Percentiles rank a stretch among this genome's conserved stretches.
phyloP scores from a whole-genome alignment of 1,284 basidiomycete species.

The Vanrija humicola region DNA sequence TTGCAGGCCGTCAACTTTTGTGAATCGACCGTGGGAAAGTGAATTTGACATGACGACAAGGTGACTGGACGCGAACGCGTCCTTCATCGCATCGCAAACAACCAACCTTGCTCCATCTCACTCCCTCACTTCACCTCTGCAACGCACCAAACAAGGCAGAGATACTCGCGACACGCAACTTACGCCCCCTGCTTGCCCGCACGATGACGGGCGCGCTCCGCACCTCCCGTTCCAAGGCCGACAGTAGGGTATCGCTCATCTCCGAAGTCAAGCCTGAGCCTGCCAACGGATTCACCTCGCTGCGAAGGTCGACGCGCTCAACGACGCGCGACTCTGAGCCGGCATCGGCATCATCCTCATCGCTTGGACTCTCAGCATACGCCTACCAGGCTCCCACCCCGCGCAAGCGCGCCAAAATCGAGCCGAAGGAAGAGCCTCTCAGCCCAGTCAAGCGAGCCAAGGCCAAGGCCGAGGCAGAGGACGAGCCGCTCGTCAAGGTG shows the following conservation, averaged over 20 bases:
- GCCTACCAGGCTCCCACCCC: conserved; percentile 15
- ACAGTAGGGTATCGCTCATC: conserved; percentile 17
- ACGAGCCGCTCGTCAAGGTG: background rate
- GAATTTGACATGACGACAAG: background rate
- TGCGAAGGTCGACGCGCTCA: conserved; percentile 24
- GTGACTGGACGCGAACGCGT: background rate
- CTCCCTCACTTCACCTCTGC: no score
- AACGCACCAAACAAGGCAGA: no score
- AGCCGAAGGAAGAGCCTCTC: conserved; percentile 1
- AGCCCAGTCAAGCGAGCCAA: background rate
- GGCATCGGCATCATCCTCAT: background rate
- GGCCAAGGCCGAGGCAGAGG: conserved; percentile 4
- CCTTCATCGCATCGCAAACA: background rate
- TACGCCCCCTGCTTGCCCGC: no score
- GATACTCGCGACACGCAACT: background rate
- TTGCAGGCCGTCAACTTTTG: conserved; percentile 12
- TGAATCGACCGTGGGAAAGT: conserved; percentile 14
- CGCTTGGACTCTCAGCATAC: conserved; percentile 18
- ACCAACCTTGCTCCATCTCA: background rate
- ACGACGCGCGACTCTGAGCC: conserved; percentile 1
- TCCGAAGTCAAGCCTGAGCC: conserved; percentile 4
- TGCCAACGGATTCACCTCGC: conserved; percentile 13
- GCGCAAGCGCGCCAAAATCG: conserved; percentile 7
- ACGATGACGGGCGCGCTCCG: background rate
- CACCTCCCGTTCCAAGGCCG: conserved; percentile 10